These are phyloP conservation scores for Brassica rapa DNA, from an alignment of 345 rosid genomes.

Conservation along the genomic window DNA sequence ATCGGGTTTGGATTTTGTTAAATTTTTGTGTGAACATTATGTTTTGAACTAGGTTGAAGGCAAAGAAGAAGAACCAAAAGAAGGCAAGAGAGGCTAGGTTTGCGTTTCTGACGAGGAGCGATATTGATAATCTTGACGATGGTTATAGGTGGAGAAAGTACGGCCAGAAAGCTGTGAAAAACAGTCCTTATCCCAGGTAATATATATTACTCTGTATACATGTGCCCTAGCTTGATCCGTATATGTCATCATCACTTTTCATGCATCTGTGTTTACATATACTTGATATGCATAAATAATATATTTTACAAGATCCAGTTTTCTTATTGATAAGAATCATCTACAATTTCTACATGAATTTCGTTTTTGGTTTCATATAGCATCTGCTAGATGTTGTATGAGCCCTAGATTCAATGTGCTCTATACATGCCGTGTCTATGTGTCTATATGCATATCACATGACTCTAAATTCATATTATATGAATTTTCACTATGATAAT, in stretches of 20 bases:
- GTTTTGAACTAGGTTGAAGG: slow-evolving; percentile 61
- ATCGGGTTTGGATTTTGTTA: neutral
- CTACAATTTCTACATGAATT: slow-evolving; percentile 12
- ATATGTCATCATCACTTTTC: neutral
- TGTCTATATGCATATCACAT: slow-evolving; percentile 29
- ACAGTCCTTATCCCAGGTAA: slow-evolving; percentile 96
- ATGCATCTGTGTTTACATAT: slow-evolving; percentile 10
- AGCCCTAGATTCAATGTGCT: slow-evolving; percentile 36
- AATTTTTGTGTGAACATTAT: neutral
- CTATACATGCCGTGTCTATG: slow-evolving; percentile 13
- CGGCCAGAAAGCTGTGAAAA: slow-evolving; percentile 98
- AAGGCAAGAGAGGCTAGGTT: slow-evolving; percentile 77
- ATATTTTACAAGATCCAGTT: slow-evolving; percentile 17
- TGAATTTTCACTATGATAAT: slow-evolving; percentile 12
- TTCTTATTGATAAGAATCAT: slow-evolving; percentile 10
- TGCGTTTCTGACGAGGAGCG: slow-evolving; percentile 97
- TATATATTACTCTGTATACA: slow-evolving; percentile 21
- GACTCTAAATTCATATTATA: slow-evolving; percentile 22
- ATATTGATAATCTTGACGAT: slow-evolving; percentile 90
- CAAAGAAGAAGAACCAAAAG: slow-evolving; percentile 85
- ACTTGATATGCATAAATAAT: slow-evolving; percentile 2
- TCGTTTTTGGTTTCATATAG: neutral
- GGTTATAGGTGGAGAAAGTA: slow-evolving; percentile 99
- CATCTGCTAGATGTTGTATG: neutral
- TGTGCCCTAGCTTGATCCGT: slow-evolving; percentile 24